Evolutionary conservation across 202 grass and related monocot species (phyloP).

Genomic region (Saccharum hybrid): DNA sequence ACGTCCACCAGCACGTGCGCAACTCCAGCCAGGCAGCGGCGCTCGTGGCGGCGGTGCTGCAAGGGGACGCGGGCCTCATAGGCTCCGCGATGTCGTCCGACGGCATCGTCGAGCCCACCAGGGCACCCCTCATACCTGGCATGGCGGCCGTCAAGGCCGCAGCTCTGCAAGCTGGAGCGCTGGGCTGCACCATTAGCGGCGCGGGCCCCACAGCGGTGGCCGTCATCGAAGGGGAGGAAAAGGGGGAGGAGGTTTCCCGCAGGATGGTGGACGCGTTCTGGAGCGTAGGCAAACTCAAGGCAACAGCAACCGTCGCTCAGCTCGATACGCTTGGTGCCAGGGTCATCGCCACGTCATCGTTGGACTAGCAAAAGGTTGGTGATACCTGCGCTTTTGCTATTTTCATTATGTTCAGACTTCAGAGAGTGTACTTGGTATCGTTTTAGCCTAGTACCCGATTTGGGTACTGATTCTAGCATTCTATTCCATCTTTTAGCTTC

Average conservation of each 20-base stretch:
- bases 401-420: not conserved
- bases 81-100: constrained; percentile 85
- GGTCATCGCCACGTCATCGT: constrained; percentile 53
- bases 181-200: constrained; percentile 88
- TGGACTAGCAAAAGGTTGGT: not conserved
- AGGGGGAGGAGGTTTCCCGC: constrained; percentile 61
- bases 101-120: constrained; percentile 77
- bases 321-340: constrained; percentile 77
- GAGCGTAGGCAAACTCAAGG: constrained; percentile 56
- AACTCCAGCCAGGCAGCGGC: constrained; percentile 87
- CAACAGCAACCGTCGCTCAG: constrained; percentile 60
- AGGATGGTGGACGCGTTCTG: constrained; percentile 81
- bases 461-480: not conserved
- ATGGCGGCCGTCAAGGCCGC: constrained; percentile 83
- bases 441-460: too few relatives aligned
- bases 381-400: not conserved
- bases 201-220: constrained; percentile 77
- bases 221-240: constrained; percentile 65
- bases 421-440: too few relatives aligned
- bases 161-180: constrained; percentile 68
- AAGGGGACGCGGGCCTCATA: constrained; percentile 59
- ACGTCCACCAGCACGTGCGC: constrained; percentile 66
- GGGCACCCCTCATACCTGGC: constrained; percentile 83
- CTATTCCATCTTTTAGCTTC: not conserved
- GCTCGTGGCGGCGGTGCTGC: constrained; percentile 74